Evolutionary conservation across 2,329 filamentous ascomycete genomes (phyloP).

Genomic region (Aspergillus sp.): DNA sequence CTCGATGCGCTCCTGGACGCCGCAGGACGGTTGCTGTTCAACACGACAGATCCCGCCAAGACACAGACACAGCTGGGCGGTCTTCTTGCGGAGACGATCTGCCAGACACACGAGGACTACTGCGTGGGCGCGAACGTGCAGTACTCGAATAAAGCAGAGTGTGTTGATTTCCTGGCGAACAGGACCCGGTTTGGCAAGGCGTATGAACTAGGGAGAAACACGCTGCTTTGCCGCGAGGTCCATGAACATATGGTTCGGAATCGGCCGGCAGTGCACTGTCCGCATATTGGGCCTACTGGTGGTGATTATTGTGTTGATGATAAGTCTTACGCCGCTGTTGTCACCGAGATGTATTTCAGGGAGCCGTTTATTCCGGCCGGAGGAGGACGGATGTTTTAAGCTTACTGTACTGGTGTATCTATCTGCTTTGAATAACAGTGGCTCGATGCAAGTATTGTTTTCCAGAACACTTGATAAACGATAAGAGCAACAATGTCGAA

Average conservation of each 20-base stretch:
- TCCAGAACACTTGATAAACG: too few species aligned
- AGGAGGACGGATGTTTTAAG: too few species aligned
- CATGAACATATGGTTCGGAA: constrained; percentile 36
- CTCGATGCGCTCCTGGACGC: constrained; percentile 25
- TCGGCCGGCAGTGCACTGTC: constrained; percentile 31
- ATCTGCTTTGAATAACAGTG: too few species aligned
- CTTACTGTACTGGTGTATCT: too few species aligned
- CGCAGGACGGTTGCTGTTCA: constrained; percentile 21
- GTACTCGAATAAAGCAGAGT: constrained; percentile 24
- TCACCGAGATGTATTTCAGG: constrained; percentile 30
- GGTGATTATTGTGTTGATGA: constrained; percentile 36
- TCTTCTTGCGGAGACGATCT: constrained; percentile 27
- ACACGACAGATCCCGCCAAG: constrained; percentile 15
- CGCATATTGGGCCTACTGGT: constrained; percentile 33
- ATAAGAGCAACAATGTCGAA: too few species aligned
- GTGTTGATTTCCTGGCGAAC: constrained; percentile 26
- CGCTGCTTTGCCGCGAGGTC: constrained; percentile 34
- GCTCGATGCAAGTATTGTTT: too few species aligned
- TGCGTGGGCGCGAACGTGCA: constrained; percentile 29
- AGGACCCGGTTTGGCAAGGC: constrained; percentile 30
- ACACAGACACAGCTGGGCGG: constrained; percentile 4
- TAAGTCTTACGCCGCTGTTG: constrained; percentile 28
- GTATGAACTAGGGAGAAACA: constrained; percentile 32
- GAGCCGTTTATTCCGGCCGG: constrained; percentile 28
- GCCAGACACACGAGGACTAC: constrained; percentile 25